phyloP scores from a whole-genome alignment of 257 asterid genomes.

The Oldenlandia corymbosa region DNA sequence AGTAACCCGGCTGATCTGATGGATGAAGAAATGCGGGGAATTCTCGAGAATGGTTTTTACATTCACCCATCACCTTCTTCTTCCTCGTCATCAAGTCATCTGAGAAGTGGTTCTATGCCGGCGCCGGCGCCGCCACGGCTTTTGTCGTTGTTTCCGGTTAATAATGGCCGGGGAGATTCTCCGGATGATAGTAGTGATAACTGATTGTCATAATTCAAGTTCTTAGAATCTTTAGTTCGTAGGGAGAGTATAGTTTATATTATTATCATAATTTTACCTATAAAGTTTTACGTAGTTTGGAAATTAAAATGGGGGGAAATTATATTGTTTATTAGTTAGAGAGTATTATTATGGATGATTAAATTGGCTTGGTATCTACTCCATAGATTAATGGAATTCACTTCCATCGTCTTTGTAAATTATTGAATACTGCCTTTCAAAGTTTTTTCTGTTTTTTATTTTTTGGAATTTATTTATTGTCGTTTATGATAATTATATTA shows the following conservation, averaged over 20 bases:
- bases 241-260: neutral
- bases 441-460: too few relatives aligned
- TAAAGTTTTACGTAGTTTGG: neutral
- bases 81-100: too few relatives aligned
- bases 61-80: slow-evolving; percentile 60
- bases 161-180: slow-evolving; percentile 35
- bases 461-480: too few relatives aligned
- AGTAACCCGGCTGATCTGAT: slow-evolving; percentile 37
- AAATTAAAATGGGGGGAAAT: too few relatives aligned
- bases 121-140: slow-evolving; percentile 65
- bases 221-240: neutral
- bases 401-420: too few relatives aligned
- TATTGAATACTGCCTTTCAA: too few relatives aligned
- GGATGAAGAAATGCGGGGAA: slow-evolving; percentile 53
- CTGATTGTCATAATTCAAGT: neutral
- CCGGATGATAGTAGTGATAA: neutral
- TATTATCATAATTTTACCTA: neutral
- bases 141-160: slow-evolving; percentile 71
- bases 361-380: too few relatives aligned
- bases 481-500: too few relatives aligned
- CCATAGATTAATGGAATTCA: too few relatives aligned
- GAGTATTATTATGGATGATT: too few relatives aligned
- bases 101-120: slow-evolving; percentile 55
- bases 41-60: slow-evolving; percentile 62
- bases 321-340: too few relatives aligned